Percentiles rank a stretch among this genome's conserved stretches.
Evolutionary conservation across 345 rosid genomes (phyloP).

Genomic region (Mangifera indica): DNA sequence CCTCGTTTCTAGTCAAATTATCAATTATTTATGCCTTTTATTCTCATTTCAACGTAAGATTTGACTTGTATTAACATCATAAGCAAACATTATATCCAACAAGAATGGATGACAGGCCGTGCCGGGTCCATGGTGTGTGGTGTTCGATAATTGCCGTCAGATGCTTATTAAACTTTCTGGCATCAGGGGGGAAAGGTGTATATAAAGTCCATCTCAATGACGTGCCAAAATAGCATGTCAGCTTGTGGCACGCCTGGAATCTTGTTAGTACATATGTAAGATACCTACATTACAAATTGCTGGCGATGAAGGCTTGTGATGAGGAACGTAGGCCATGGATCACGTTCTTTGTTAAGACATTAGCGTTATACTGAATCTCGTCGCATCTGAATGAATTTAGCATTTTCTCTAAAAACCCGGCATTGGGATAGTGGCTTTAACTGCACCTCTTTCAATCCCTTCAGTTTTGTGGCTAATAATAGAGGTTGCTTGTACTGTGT

Average conservation of each 20-base stretch:
- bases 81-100: no score
- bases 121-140: no score
- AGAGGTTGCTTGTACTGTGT: background rate
- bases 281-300: background rate
- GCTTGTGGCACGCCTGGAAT: background rate
- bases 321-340: slow-evolving; percentile 10
- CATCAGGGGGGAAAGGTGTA: no score
- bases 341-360: slow-evolving; percentile 12
- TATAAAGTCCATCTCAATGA: background rate
- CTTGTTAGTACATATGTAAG: background rate
- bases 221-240: background rate
- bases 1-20: no score
- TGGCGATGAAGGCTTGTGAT: background rate
- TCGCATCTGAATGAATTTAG: no score
- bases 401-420: background rate
- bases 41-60: no score
- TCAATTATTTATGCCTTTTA: no score
- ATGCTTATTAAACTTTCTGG: no score
- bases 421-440: background rate
- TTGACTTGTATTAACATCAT: no score
- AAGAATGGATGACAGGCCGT: no score
- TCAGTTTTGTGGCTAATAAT: slow-evolving; percentile 1
- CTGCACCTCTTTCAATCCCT: background rate
- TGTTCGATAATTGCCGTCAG: no score
- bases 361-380: background rate